Base-by-base conservation (phyloP, 225 moss, liverwort and hornwort genomes). In the Bryoerythrophyllum caledonicum region DNA sequence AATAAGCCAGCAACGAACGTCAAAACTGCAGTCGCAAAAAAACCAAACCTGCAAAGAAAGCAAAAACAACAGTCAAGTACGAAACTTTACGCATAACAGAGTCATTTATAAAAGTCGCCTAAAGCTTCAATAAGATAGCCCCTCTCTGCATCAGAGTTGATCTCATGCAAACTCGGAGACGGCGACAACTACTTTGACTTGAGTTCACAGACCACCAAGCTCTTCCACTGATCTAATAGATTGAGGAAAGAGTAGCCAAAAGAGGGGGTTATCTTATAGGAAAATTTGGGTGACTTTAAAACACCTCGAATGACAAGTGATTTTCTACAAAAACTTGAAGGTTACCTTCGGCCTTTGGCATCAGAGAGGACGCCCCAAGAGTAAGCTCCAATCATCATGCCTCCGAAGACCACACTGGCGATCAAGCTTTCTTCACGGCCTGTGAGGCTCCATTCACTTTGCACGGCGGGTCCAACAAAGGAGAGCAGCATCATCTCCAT, bases 401-500 rank as follows among this genome's bases (percentile, higher is more conserved):
- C 94, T 74, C 77, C 92, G 60, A 95, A 95, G 56, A 95, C 95
- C n/a, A 84, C 85, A 82, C 95, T 95, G 46, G 95, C 85, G 35
- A 95, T 95, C 12, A 83, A 20, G 81, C 95, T 92, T 71, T 95
- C 92, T 80, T 95, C 84, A 16, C 72, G 85, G 30, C 82, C 82
- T 26, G 95, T 78, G 70, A 95, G 89, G 63, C 65, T 63, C 95
- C 91, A 95, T 72, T 88, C 85, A 67, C 25, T 75, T 82, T 92
- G 79, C 51, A 95, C 87, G 53, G 95, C 89, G 26, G 92, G 95
- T 23, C 95, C 95, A 40, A 92, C 82, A 81, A 95, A 95, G 16
- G 95, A 95, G 56, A 95, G 91, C 72, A 92, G 69, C 95, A 95
- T 95, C 91, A 95, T 95, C 76, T 95, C 95, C 95, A 95, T 95